Base-by-base conservation (phyloP, 2,329 filamentous ascomycete genomes). In the Raffaelea ambrosiae region DNA sequence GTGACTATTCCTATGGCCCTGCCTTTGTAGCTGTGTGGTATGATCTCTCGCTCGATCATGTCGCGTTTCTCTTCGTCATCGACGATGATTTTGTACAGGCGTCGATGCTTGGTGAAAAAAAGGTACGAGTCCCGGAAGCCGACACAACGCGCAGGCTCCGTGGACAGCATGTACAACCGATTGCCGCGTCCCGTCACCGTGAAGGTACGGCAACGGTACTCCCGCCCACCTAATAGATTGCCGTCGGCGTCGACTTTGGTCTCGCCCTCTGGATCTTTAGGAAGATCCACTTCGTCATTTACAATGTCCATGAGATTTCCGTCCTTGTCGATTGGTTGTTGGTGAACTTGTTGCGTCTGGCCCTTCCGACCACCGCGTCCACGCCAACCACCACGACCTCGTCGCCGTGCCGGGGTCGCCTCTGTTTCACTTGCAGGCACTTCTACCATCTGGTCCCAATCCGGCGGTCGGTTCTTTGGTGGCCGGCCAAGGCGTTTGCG, bases 61-160 rank as follows among this genome's bases (percentile, higher is more conserved):
- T 97, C 90, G 51, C 85, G 83, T 72, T 98, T 98, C 67, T 95
- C 91, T n/a, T 93, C 85, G 55, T 98, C 93, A 58, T 90, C 89
- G 48, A 97, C 88, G 59, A 98, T 95, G 60, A 98, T 95, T 71
- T 98, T 98, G 77, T 89, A 93, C 14, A 98, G 83, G 59, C 89
- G 84, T 63, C 87, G 86, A 67, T 98, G 93, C 68, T 97, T 98
- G 54, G 93, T 94, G 73, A 98, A 98, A 75, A 98, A 96, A 22
- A 98, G 79, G 62, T 98, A 98, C 54, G 90, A 96, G 72, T 98
- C 93, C 56, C 93, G 79, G 74, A 98, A 98, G 16, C 93, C 93
- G 48, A 95, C 90, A 60, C 93, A 97, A 55, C 93, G 86, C 21
- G 93, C 93, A 5, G 93, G 94, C 62, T 98, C 93, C 4, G 93